These are phyloP conservation scores for Tetradesmus obliquus DNA, from an alignment of 139 green algal species.

Conservation along the genomic window DNA sequence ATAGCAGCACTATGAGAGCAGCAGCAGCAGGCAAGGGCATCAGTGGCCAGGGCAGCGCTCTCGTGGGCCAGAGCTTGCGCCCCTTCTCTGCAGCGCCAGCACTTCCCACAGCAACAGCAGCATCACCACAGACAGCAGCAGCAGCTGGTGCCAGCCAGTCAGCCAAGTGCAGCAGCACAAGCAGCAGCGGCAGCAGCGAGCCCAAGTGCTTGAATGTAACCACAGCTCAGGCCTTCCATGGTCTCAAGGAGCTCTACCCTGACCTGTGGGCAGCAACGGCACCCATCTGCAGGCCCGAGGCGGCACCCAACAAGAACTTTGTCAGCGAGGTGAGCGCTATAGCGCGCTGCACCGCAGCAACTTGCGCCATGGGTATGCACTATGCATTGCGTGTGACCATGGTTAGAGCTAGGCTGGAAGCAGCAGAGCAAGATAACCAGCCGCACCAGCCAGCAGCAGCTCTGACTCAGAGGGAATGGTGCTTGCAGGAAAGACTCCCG, in stretches of 20 bases:
- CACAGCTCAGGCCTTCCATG: slow-evolving; percentile 20
- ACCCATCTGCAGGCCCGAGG: slow-evolving; percentile 36
- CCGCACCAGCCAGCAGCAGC: too few relatives aligned
- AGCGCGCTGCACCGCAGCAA: background rate
- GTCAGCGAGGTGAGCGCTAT: slow-evolving; percentile 16
- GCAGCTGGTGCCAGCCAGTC: background rate
- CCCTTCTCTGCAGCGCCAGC: background rate
- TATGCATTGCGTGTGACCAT: too few relatives aligned
- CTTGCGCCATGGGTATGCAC: background rate
- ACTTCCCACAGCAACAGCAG: background rate
- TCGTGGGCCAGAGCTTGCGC: background rate
- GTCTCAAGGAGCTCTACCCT: slow-evolving; percentile 41
- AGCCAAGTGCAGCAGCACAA: background rate
- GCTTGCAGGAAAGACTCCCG: too few relatives aligned
- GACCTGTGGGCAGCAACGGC: slow-evolving; percentile 32
- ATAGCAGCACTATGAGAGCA: slow-evolving; percentile 13
- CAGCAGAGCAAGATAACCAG: too few relatives aligned
- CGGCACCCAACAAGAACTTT: slow-evolving; percentile 46
- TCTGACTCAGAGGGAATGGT: too few relatives aligned
- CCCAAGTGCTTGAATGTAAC: slow-evolving; percentile 27
- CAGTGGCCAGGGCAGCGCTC: background rate
- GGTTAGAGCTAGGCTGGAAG: too few relatives aligned
- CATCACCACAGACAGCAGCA: background rate
- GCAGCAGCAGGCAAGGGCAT: background rate
- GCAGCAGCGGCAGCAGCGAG: slow-evolving; percentile 8